These are phyloP conservation scores for Starmera dryadoides DNA, from an alignment of 805 yeast species.

Conservation along the genomic window DNA sequence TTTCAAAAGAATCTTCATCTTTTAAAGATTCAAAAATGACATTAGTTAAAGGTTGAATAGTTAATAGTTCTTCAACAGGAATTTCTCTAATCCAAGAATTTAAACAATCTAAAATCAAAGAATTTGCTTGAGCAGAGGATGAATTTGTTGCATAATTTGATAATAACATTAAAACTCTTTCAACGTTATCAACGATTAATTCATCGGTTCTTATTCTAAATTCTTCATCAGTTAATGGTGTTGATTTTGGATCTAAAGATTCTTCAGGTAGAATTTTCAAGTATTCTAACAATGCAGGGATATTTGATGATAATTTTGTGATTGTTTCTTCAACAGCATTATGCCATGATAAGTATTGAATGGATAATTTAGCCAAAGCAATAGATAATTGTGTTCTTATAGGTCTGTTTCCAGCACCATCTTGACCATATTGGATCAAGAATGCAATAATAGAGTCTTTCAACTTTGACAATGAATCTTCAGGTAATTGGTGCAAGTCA, in stretches of 20 bases:
- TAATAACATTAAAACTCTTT: slow-evolving; percentile 57
- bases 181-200: slow-evolving; percentile 60
- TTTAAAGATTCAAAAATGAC: slow-evolving; percentile 58
- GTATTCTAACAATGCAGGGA: slow-evolving; percentile 61
- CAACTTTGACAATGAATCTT: slow-evolving; percentile 46
- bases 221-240: slow-evolving; percentile 79
- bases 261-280: slow-evolving; percentile 90
- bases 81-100: slow-evolving; percentile 90
- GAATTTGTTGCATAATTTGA: slow-evolving; percentile 39
- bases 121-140: slow-evolving; percentile 21
- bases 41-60: slow-evolving; percentile 54
- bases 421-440: slow-evolving; percentile 36
- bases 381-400: slow-evolving; percentile 81
- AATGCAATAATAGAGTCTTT: slow-evolving; percentile 61
- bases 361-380: slow-evolving; percentile 72
- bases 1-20: slow-evolving; percentile 65
- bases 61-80: slow-evolving; percentile 62
- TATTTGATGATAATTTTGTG: slow-evolving; percentile 30
- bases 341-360: slow-evolving; percentile 71
- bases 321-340: slow-evolving; percentile 66
- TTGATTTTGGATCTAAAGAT: slow-evolving; percentile 64
- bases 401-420: slow-evolving; percentile 30
- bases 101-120: slow-evolving; percentile 62
- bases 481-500: slow-evolving; percentile 74
- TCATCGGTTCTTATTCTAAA: slow-evolving; percentile 55